Evolutionary conservation across 163 green algal genomes (phyloP), one percentile per base, ranked within the genome.

Genomic region (Chlorella variabilis): DNA sequence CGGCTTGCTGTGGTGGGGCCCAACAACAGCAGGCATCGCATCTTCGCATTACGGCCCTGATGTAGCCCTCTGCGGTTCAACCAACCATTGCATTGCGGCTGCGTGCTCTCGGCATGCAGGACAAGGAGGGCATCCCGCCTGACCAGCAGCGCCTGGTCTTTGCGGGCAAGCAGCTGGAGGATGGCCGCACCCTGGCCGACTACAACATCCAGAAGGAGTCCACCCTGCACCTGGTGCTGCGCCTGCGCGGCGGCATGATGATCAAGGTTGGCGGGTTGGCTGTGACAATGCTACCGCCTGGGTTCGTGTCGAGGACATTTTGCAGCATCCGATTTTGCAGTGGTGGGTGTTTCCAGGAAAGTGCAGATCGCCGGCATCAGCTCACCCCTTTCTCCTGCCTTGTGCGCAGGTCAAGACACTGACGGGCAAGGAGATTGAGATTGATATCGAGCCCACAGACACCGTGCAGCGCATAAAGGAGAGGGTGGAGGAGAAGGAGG

Each of bases 371-470:
- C n/a, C n/a, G n/a, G 21, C 21, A 34, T 65, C 21, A 65, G 21
- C 56, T 36, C 66, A 58, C n/a, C 36, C 42, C 2, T 8, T 42
- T 15, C 9, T 13, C 23, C 39, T 75, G 23, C 25, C 25, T 75
- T 4, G 31, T 41, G 0, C 49, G 49, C 78, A 89, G 62, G 93
- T 94, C n/a, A 97, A 97, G 86, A 96, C 93, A 34, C 92, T 99
- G 71, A 99, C 96, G 9, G 97, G 97, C 61, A 99, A 99, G 85
- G 97, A 99, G 91, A 99, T 99, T 63, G 97, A 99, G 88, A 98
- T 99, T 70, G 97, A 99, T 88, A 99, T 99, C 58, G 97, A 99
- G 90, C 96, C 95, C 36, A 94, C 85, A 4, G 97, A 99, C 88
- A 98, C 94, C 17, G 97, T 99, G 82, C 93, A 98, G 87, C 87